Base-by-base conservation (phyloP, 306 rosid species). In the Heteromeles arbutifolia region DNA sequence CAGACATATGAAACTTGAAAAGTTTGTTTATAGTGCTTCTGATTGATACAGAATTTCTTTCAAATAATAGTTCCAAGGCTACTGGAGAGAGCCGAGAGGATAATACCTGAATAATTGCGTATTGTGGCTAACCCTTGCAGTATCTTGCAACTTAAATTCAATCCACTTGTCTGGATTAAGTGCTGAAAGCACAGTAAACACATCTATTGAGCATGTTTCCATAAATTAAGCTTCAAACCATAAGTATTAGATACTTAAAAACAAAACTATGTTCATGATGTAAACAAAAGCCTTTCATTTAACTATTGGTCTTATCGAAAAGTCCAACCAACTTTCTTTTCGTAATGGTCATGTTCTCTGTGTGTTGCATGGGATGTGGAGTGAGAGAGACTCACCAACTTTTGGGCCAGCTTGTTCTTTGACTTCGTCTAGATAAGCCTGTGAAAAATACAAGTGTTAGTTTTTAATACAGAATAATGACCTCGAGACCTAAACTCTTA, bases 101-200 rank as follows among this genome's bases (percentile, higher is more conserved):
- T 41, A 2, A 61, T 85, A 90, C 98, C 97, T 93, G 91, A 87
- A 93, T 53, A 93, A 82, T 28, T 91, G 87, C 53, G 94, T 84
- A 76, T 93, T 86, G 79, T 93, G 96, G 87, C 89, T 88, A 78
- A 93, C 97, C 81, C 93, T 84, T 57, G 97, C 94, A 70, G 91
- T 83, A 83, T 93, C 98, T 88, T 93, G 96, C 86, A 93, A 73
- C 96, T 88, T 90, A 83, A 93, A 93, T 82, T 88, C 89, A 73
- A 86, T 18, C 98, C 96, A 93, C 72, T 84, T 87, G 76, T 88
- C 80, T 10, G 98, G 86, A 65, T 67, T 80, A 24, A 93, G 93
- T 0, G 96, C 98, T 91, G 96, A 69, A 84, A 80, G 50, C 65
- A 66, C 67, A 68, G 18, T 6, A 78, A 56, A 76, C 48, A 21